phyloP scores from a whole-genome alignment of 441 rosid genomes.

The Eugenia klotzschiana region DNA sequence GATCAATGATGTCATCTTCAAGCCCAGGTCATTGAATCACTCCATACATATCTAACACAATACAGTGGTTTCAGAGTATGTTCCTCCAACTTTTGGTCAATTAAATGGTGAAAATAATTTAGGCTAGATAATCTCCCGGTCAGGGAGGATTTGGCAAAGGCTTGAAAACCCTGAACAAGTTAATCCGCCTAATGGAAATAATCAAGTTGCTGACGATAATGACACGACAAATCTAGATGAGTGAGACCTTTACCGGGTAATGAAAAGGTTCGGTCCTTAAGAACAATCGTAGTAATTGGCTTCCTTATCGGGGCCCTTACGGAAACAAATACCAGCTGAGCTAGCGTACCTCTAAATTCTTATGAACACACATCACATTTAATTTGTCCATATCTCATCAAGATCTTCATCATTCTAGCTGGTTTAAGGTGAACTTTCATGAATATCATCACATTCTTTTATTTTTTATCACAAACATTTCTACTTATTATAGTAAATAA shows the following conservation, averaged over 20 bases:
- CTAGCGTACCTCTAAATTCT: too few species aligned
- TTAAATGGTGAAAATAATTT: accelerated
- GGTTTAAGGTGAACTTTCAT: too few species aligned
- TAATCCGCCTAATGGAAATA: background rate
- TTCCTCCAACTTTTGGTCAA: background rate
- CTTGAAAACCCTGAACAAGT: background rate
- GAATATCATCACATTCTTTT: too few species aligned
- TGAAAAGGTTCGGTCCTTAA: accelerated
- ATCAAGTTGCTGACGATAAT: background rate
- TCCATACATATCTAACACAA: background rate
- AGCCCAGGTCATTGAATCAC: accelerated
- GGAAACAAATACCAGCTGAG: too few species aligned
- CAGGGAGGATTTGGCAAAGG: accelerated
- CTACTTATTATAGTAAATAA: too few species aligned
- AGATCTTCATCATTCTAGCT: too few species aligned
- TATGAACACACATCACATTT: too few species aligned
- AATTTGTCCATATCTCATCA: too few species aligned
- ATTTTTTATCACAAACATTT: too few species aligned
- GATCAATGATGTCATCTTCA: background rate
- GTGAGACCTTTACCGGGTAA: background rate
- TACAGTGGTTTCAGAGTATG: accelerated
- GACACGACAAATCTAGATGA: background rate
- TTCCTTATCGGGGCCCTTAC: too few species aligned
- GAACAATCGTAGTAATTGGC: background rate
- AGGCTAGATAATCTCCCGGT: background rate